phyloP scores from a whole-genome alignment of 2,329 filamentous ascomycete species.

The Cladosporium colombiae region DNA sequence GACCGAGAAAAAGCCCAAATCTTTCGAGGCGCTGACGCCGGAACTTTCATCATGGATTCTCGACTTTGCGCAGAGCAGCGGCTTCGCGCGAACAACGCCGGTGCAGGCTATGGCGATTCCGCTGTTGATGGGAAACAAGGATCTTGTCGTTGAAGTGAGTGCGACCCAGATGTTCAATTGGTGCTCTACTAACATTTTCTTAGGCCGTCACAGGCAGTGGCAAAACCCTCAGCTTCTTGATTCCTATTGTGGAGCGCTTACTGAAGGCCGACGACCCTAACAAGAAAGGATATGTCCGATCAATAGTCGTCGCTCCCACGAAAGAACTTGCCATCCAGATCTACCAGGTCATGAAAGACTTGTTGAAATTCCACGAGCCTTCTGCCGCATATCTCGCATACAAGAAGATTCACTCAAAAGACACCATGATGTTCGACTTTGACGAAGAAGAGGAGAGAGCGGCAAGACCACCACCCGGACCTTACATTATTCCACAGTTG shows the following conservation, averaged over 20 bases:
- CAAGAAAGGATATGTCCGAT: slow-evolving; percentile 86
- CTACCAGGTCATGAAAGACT: slow-evolving; percentile 71
- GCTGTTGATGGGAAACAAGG: slow-evolving; percentile 84
- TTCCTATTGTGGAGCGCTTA: slow-evolving; percentile 80
- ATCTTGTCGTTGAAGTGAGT: slow-evolving; percentile 79
- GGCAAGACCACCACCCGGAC: slow-evolving; percentile 38
- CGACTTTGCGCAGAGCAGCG: slow-evolving; percentile 80
- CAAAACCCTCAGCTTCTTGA: slow-evolving; percentile 83
- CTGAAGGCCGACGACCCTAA: slow-evolving; percentile 77
- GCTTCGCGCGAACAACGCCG: slow-evolving; percentile 84
- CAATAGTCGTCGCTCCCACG: slow-evolving; percentile 89
- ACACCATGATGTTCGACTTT: slow-evolving; percentile 38
- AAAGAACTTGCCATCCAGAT: slow-evolving; percentile 91
- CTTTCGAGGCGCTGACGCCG: slow-evolving; percentile 71
- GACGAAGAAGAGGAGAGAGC: slow-evolving; percentile 43
- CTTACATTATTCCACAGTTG: slow-evolving; percentile 76
- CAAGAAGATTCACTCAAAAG: slow-evolving; percentile 30
- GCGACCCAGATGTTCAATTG: background rate
- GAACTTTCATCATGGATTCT: slow-evolving; percentile 79
- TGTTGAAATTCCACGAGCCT: slow-evolving; percentile 79
- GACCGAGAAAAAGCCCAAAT: slow-evolving; percentile 46
- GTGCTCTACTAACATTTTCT: background rate
- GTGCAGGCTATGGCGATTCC: slow-evolving; percentile 93
- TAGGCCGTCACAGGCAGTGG: slow-evolving; percentile 86
- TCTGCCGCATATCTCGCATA: slow-evolving; percentile 69